phyloP scores from a whole-genome alignment of 1,284 basidiomycete species.

The Rhizoctonia solani region DNA sequence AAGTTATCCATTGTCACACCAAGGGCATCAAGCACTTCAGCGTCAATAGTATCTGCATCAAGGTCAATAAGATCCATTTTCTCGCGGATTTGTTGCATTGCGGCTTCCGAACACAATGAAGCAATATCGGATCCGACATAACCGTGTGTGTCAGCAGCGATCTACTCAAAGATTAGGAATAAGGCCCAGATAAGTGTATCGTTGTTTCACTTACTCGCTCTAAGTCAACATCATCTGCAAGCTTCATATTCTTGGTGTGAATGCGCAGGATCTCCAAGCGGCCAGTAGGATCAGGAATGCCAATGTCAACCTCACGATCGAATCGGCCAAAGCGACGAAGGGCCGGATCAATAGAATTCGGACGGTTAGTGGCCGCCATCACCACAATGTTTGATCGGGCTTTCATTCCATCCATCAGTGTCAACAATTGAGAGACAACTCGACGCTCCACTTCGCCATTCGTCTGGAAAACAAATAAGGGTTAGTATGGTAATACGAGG shows the following conservation, averaged over 20 bases:
- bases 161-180: conserved; percentile 52
- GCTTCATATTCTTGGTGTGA: conserved; percentile 99
- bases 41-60: conserved; percentile 94
- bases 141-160: conserved; percentile 98
- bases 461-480: conserved; percentile 60
- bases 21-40: conserved; percentile 93
- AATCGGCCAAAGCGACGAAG: conserved; percentile 98
- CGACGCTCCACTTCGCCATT: conserved; percentile 99
- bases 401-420: conserved; percentile 98
- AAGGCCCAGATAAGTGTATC: no score
- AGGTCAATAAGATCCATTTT: conserved; percentile 97
- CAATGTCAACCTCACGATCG: conserved; percentile 98
- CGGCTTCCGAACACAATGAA: conserved; percentile 94
- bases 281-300: conserved; percentile 97
- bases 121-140: conserved; percentile 99
- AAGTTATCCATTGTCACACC: conserved; percentile 99
- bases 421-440: conserved; percentile 96
- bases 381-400: conserved; percentile 98
- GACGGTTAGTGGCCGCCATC: conserved; percentile 98
- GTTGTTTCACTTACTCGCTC: conserved; percentile 85
- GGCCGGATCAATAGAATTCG: conserved; percentile 98
- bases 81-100: conserved; percentile 98
- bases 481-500: conserved; percentile 36
- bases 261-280: conserved; percentile 98
- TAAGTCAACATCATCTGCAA: conserved; percentile 96